Percentiles rank a stretch among this genome's conserved stretches.
Evolutionary conservation across 805 yeast genomes (phyloP).

Genomic region (Alloascoidea africana): DNA sequence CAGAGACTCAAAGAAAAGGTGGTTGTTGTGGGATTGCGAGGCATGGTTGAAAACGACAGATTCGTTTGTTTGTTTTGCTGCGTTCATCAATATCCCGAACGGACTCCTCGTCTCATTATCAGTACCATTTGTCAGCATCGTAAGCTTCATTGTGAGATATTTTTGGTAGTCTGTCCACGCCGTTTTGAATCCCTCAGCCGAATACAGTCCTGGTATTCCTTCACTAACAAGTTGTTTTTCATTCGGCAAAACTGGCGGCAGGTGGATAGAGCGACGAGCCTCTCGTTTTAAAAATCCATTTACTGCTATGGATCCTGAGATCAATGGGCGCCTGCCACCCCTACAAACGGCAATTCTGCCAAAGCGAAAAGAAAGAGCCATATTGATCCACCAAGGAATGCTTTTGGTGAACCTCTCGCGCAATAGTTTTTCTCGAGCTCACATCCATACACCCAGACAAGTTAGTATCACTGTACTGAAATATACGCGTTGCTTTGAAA

Average conservation of each 20-base stretch:
- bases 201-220: slow-evolving; percentile 54
- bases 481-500: no score
- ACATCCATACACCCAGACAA: no score
- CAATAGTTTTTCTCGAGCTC: no score
- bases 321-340: no score
- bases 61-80: slow-evolving; percentile 50
- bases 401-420: no score
- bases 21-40: slow-evolving; percentile 86
- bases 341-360: no score
- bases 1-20: slow-evolving; percentile 64
- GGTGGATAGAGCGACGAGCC: no score
- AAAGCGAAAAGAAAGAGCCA: no score
- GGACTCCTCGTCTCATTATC: slow-evolving; percentile 66
- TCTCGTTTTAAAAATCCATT: no score
- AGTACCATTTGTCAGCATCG: slow-evolving; percentile 61
- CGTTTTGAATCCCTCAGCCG: slow-evolving; percentile 46
- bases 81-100: slow-evolving; percentile 43
- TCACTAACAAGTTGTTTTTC: slow-evolving; percentile 9
- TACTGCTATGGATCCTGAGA: no score
- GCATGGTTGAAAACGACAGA: slow-evolving; percentile 76
- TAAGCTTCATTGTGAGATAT: slow-evolving; percentile 32
- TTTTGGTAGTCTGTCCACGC: slow-evolving; percentile 80
- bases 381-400: no score
- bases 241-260: not conserved
- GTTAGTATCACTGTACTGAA: no score